Percentiles rank a stretch among this genome's conserved stretches.
Conservation (phyloP, 169 alveolate species). For the Babesia bigemina region DNA sequence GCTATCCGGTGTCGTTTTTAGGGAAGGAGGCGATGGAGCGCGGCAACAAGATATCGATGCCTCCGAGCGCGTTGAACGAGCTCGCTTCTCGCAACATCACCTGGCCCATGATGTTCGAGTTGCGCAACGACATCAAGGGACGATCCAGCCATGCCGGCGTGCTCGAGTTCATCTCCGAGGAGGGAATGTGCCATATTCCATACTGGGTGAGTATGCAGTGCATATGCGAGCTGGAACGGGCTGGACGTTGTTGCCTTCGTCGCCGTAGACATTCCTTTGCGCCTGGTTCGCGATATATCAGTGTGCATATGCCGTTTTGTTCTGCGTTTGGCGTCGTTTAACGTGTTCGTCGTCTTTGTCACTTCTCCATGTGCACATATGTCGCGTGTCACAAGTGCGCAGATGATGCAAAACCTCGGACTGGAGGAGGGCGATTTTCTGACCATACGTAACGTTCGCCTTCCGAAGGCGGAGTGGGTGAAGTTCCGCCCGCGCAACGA, state of each 20-base stretch:
- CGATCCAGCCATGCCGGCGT: conserved; percentile 91
- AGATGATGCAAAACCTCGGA: conserved; percentile 90
- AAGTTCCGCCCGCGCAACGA: conserved; percentile 89
- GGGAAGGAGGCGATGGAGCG: conserved; percentile 84
- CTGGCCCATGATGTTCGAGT: conserved; percentile 87
- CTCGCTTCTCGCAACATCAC: conserved; percentile 84
- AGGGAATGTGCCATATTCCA: conserved; percentile 92
- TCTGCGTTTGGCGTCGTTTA: not conserved
- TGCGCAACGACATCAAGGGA: conserved; percentile 75
- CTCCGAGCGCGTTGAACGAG: conserved; percentile 83
- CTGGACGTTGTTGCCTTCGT: not conserved
- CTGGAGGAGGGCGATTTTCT: conserved; percentile 88
- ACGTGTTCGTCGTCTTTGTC: not conserved
- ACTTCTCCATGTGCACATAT: not conserved
- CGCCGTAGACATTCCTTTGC: not conserved
- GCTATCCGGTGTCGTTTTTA: conserved; percentile 84
- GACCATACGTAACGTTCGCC: conserved; percentile 82
- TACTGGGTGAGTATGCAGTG: conserved; percentile 81
- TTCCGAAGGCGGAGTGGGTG: conserved; percentile 89
- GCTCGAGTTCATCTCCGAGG: conserved; percentile 92
- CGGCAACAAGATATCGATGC: conserved; percentile 83
- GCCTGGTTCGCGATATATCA: not conserved
- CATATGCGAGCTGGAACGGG: not conserved
- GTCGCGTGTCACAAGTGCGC: not conserved
- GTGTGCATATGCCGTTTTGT: too few relatives aligned